Conservation (phyloP, 495 filamentous ascomycete genomes). For the Penicillium coffeae region DNA sequence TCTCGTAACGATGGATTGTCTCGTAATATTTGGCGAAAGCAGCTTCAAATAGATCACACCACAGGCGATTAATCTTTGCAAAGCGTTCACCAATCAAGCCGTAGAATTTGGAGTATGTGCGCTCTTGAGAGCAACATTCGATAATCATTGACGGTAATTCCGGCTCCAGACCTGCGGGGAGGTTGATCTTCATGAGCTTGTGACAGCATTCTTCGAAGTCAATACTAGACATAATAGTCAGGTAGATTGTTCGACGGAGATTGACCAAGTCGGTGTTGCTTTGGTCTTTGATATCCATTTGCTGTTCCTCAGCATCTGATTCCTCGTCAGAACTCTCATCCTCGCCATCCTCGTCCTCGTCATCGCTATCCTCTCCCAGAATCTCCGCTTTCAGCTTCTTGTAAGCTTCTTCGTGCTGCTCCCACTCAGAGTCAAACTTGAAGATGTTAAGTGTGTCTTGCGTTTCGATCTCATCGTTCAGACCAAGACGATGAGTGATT, state of each 20-base stretch:
- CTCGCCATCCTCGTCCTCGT: slow-evolving; percentile 64
- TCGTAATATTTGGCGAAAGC: slow-evolving; percentile 92
- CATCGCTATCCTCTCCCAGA: slow-evolving; percentile 82
- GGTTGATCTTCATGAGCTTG: slow-evolving; percentile 87
- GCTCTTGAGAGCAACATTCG: slow-evolving; percentile 92
- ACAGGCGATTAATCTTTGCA: slow-evolving; percentile 89
- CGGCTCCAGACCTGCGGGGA: slow-evolving; percentile 82
- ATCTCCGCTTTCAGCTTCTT: slow-evolving; percentile 88
- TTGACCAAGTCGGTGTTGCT: slow-evolving; percentile 94
- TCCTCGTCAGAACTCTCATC: slow-evolving; percentile 78
- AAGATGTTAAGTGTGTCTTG: slow-evolving; percentile 91
- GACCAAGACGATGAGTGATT: slow-evolving; percentile 76
- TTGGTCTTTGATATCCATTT: slow-evolving; percentile 95
- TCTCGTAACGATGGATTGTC: slow-evolving; percentile 95
- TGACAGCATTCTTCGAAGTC: slow-evolving; percentile 95
- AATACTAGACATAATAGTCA: slow-evolving; percentile 93
- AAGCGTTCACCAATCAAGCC: slow-evolving; percentile 92
- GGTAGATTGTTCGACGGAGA: slow-evolving; percentile 87
- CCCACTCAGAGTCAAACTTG: slow-evolving; percentile 86
- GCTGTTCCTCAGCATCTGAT: slow-evolving; percentile 65
- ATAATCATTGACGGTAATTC: slow-evolving; percentile 96
- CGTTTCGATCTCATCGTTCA: slow-evolving; percentile 78
- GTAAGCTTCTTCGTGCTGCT: slow-evolving; percentile 88
- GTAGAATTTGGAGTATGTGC: slow-evolving; percentile 95
- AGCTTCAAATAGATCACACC: slow-evolving; percentile 86